These are phyloP conservation scores for Globisporangium megalacanthum DNA, from an alignment of 352 stramenopile genomes.

Conservation along the genomic window DNA sequence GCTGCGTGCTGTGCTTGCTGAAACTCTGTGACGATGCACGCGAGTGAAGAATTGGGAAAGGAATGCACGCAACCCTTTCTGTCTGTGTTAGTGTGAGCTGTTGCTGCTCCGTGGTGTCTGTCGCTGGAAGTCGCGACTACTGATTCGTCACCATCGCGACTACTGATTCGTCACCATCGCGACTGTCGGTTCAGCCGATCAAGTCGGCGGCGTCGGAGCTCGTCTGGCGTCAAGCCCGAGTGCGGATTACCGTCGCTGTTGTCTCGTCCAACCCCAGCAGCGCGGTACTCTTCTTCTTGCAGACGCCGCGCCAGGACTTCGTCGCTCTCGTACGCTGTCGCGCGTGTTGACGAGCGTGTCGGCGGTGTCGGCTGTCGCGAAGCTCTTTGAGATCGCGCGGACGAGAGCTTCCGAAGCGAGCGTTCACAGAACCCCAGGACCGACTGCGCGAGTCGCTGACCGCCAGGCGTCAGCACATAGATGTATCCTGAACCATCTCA, in stretches of 20 bases:
- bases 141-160: background rate
- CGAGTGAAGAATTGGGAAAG: background rate
- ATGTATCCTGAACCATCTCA: conserved; percentile 9
- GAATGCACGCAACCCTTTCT: background rate
- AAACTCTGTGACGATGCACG: conserved; percentile 17
- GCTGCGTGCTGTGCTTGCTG: conserved; percentile 26
- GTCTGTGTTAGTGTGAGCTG: background rate
- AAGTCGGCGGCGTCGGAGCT: conserved; percentile 25
- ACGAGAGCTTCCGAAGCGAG: background rate
- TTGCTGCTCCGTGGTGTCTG: background rate
- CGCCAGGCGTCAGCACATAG: conserved; percentile 10
- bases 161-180: background rate
- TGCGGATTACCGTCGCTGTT: background rate
- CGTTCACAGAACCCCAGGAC: background rate
- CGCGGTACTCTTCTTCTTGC: conserved; percentile 22
- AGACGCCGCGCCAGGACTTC: conserved; percentile 17
- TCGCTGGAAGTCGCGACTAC: too few relatives aligned
- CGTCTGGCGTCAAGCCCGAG: conserved; percentile 15
- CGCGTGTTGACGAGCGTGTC: background rate
- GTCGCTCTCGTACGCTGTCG: conserved; percentile 8
- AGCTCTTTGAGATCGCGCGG: background rate
- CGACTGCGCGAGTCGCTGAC: conserved; percentile 1
- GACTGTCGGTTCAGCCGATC: conserved; percentile 14
- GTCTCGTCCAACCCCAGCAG: background rate
- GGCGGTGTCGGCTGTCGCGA: background rate